Conservation (phyloP, 139 green algal species). For the Chlamydomonas sp. region DNA sequence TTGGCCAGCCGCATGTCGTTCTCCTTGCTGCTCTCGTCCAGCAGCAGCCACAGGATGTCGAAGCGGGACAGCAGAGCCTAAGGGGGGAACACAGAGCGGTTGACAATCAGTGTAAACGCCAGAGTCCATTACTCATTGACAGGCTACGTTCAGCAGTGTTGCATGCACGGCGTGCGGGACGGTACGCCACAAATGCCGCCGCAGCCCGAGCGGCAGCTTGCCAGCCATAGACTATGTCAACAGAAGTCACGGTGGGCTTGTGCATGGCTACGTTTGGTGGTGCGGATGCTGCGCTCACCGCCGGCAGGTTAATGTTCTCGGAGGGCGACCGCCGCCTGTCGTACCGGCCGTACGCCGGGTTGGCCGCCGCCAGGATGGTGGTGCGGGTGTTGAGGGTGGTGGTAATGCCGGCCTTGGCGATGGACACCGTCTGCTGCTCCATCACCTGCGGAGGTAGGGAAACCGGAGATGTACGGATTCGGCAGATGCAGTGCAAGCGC, state of each 20-base stretch:
- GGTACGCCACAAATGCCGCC: no score
- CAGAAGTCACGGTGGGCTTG: neutral
- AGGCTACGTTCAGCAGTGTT: no score
- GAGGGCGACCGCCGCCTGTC: conserved; percentile 87
- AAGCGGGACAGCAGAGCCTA: conserved; percentile 82
- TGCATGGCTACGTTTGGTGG: neutral
- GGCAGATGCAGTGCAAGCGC: no score
- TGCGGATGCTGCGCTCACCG: conserved; percentile 48
- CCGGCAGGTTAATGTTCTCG: conserved; percentile 99
- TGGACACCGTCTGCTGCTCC: conserved; percentile 99
- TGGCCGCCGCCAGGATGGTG: conserved; percentile 96
- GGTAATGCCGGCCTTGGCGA: conserved; percentile 99
- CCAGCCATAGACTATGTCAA: no score
- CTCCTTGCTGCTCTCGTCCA: conserved; percentile 83
- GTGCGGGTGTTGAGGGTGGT: conserved; percentile 99
- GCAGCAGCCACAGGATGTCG: conserved; percentile 98
- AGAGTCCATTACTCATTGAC: no score
- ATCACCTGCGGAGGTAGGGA: conserved; percentile 71
- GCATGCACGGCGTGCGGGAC: no score
- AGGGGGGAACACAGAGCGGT: neutral
- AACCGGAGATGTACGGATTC: neutral
- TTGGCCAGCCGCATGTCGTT: conserved; percentile 82
- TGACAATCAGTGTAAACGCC: no score
- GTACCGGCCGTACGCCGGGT: conserved; percentile 97
- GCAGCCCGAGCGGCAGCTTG: no score